Evolutionary conservation across 176 grass and related monocot genomes (phyloP).

Genomic region (Aegilops speltoides): DNA sequence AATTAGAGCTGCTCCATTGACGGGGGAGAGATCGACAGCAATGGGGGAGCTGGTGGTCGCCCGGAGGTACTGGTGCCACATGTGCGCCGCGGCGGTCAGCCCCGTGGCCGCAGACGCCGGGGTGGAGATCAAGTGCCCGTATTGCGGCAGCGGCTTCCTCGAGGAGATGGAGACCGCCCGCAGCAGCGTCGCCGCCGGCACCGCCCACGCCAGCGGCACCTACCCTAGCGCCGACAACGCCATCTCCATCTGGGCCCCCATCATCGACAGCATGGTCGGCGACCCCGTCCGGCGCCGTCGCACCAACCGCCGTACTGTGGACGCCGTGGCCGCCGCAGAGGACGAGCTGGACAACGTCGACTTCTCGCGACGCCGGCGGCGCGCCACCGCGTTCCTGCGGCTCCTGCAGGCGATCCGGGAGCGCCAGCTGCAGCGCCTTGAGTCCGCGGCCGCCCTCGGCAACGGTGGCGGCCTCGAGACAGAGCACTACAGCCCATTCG

Average conservation of each 20-base stretch:
- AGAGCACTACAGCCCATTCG: slow-evolving; percentile 27
- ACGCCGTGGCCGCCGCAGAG: not conserved
- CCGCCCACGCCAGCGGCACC: not conserved
- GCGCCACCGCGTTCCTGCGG: slow-evolving; percentile 47
- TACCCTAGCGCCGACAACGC: slow-evolving; percentile 27
- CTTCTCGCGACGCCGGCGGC: slow-evolving; percentile 37
- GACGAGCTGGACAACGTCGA: slow-evolving; percentile 22
- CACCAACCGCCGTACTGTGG: slow-evolving; percentile 29
- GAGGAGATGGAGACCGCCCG: slow-evolving; percentile 77
- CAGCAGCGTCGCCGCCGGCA: not conserved
- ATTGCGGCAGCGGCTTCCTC: slow-evolving; percentile 75
- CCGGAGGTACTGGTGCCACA: slow-evolving; percentile 79
- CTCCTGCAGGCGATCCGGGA: slow-evolving; percentile 55
- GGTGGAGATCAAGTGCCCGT: slow-evolving; percentile 77
- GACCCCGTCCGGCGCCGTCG: slow-evolving; percentile 42
- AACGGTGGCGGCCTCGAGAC: slow-evolving; percentile 17
- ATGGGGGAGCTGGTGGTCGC: slow-evolving; percentile 47
- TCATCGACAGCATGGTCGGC: slow-evolving; percentile 52
- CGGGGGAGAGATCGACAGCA: slow-evolving; percentile 19
- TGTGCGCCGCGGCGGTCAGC: slow-evolving; percentile 63
- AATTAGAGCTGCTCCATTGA: slow-evolving; percentile 35
- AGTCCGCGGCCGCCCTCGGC: slow-evolving; percentile 6
- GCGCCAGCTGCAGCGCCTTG: slow-evolving; percentile 45
- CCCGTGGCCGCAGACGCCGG: slow-evolving; percentile 45
- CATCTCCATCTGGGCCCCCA: slow-evolving; percentile 58